Conservation (phyloP, 2,329 filamentous ascomycete species). For the Xylariaceae sp. region DNA sequence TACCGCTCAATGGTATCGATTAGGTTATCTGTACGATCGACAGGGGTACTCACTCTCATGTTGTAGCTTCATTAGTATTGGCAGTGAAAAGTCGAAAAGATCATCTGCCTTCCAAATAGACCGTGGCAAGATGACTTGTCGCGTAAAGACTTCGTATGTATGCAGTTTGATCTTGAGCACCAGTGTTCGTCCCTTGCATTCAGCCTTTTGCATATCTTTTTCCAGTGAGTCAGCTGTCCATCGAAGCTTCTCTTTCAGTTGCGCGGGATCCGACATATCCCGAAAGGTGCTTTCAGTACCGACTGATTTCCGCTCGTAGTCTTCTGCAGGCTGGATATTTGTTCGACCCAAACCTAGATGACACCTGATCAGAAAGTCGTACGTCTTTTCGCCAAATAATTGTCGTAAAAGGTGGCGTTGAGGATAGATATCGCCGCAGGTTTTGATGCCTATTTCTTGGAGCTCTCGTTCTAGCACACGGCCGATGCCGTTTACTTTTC, state of each 20-base stretch:
- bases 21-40: not conserved
- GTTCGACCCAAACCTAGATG: constrained; percentile 86
- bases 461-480: constrained; percentile 90
- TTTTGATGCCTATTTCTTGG: constrained; percentile 79
- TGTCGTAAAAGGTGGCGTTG: constrained; percentile 69
- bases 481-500: constrained; percentile 94
- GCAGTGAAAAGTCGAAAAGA: constrained; percentile 74
- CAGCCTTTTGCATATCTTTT: constrained; percentile 72
- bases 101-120: constrained; percentile 73
- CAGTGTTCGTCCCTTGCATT: constrained; percentile 86
- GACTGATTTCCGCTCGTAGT: constrained; percentile 87
- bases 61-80: constrained; percentile 79
- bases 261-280: constrained; percentile 66
- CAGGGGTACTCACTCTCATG: constrained; percentile 53
- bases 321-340: constrained; percentile 77
- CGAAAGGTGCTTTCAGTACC: constrained; percentile 90
- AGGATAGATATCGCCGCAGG: constrained; percentile 80
- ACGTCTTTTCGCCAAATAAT: constrained; percentile 89
- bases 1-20: not conserved
- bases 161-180: constrained; percentile 92
- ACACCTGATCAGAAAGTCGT: constrained; percentile 77
- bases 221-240: constrained; percentile 81
- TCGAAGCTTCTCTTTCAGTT: constrained; percentile 73
- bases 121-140: constrained; percentile 72
- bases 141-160: constrained; percentile 85